These are phyloP conservation scores for Berberis vulgaris DNA, from an alignment of 164 flowering plant genomes.

Conservation along the genomic window DNA sequence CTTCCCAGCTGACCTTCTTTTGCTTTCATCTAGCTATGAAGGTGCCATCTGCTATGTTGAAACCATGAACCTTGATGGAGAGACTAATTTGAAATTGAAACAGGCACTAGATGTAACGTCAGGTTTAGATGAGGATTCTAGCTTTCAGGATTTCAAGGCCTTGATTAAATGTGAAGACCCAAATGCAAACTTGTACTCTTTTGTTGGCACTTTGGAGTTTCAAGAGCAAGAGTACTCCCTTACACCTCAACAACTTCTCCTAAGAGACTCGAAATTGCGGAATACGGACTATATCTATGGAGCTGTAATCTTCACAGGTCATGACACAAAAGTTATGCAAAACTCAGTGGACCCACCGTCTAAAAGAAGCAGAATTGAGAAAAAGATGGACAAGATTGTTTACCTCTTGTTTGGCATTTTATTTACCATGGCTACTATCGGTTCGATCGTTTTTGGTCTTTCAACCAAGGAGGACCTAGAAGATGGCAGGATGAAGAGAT, in stretches of 20 bases:
- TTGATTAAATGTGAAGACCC: constrained; percentile 86
- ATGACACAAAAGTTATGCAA: constrained; percentile 89
- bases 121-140: constrained; percentile 39
- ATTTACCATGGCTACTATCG: constrained; percentile 43
- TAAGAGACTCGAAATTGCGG: constrained; percentile 85
- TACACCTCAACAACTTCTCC: constrained; percentile 76
- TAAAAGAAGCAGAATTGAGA: constrained; percentile 84
- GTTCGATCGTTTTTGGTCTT: constrained; percentile 73
- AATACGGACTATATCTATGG: constrained; percentile 86
- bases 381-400: constrained; percentile 69
- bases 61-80: constrained; percentile 98
- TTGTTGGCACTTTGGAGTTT: constrained; percentile 74
- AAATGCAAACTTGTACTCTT: constrained; percentile 76
- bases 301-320: constrained; percentile 83
- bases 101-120: constrained; percentile 77
- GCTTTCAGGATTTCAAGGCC: constrained; percentile 52
- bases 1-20: constrained; percentile 84
- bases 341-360: constrained; percentile 85
- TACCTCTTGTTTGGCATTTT: constrained; percentile 57
- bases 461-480: constrained; percentile 49
- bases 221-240: constrained; percentile 58
- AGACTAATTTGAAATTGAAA: constrained; percentile 84
- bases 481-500: constrained; percentile 49
- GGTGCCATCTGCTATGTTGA: constrained; percentile 91
- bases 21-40: constrained; percentile 85